Conservation (phyloP, 2,329 filamentous ascomycete species). For the Penicillium brevicompactum region DNA sequence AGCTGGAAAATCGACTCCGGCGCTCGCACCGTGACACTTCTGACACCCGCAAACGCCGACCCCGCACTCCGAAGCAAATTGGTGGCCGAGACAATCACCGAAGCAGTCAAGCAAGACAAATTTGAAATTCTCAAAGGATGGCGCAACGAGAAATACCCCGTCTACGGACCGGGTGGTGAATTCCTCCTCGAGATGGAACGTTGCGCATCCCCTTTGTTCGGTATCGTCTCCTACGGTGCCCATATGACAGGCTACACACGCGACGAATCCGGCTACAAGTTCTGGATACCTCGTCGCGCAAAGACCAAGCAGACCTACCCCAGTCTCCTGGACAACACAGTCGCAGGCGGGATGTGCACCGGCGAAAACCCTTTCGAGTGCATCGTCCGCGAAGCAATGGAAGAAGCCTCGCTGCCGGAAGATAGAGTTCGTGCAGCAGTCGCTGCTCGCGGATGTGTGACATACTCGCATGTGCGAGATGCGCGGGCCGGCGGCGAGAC, state of each 20-base stretch:
- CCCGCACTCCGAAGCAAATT: conserved; percentile 64
- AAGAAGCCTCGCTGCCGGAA: conserved; percentile 82
- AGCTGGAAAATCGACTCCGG: conserved; percentile 62
- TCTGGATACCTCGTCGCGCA: conserved; percentile 84
- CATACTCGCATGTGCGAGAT: conserved; percentile 82
- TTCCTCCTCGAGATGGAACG: conserved; percentile 75
- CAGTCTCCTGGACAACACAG: conserved; percentile 92
- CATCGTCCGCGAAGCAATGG: conserved; percentile 79
- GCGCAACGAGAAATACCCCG: conserved; percentile 78
- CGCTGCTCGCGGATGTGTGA: conserved; percentile 68
- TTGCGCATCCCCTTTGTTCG: conserved; percentile 72
- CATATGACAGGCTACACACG: conserved; percentile 76
- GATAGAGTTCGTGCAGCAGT: conserved; percentile 64
- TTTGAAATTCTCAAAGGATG: conserved; percentile 78
- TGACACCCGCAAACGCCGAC: conserved; percentile 55
- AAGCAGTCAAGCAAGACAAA: conserved; percentile 69
- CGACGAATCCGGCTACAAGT: conserved; percentile 61
- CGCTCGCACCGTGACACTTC: conserved; percentile 65
- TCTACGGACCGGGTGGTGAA: conserved; percentile 64
- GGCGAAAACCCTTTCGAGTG: conserved; percentile 80
- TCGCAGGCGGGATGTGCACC: conserved; percentile 81
- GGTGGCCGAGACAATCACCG: conserved; percentile 60
- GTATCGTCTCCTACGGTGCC: conserved; percentile 75
- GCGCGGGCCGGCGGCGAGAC: conserved; percentile 76
- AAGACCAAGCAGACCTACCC: conserved; percentile 82